A percentile compares a stretch with the other conserved stretches of the same genome.
Conservation (phyloP, 305 asterid species). For the Fraxinus nigra region DNA sequence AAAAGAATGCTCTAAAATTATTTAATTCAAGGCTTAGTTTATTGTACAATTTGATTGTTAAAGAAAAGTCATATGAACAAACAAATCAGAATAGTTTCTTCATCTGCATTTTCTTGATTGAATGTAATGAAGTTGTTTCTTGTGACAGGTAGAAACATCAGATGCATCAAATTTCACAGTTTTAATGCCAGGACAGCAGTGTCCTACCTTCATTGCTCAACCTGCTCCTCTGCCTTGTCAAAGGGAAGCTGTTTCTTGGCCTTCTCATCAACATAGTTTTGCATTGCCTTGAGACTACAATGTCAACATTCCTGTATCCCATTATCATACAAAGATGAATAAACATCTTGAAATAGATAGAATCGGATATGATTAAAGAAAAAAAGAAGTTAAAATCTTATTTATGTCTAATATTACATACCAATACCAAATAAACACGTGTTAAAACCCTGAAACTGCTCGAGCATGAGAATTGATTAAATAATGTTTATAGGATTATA, state of each 20-base stretch:
- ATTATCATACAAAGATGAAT: neutral
- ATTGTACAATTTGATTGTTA: neutral
- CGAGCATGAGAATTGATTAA: neutral
- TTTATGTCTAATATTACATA: neutral
- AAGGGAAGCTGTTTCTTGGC: constrained; percentile 68
- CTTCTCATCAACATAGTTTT: constrained; percentile 45
- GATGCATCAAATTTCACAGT: constrained; percentile 63
- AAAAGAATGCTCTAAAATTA: neutral
- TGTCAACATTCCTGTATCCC: constrained; percentile 9
- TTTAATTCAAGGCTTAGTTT: neutral
- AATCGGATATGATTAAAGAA: neutral
- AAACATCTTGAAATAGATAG: neutral
- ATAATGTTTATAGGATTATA: too few species aligned
- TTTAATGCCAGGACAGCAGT: constrained; percentile 80
- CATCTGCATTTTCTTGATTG: neutral
- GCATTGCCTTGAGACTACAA: constrained; percentile 17
- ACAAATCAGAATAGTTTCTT: neutral
- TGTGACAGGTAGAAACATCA: constrained; percentile 43
- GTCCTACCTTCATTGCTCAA: constrained; percentile 81
- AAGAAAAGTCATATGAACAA: neutral
- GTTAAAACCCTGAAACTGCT: neutral
- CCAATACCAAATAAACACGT: neutral
- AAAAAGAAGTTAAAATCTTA: neutral
- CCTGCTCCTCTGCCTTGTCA: constrained; percentile 75
- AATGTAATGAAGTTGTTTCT: neutral